Evolutionary conservation across 1,284 basidiomycete species (phyloP).

Genomic region (Pseudozyma pruni): DNA sequence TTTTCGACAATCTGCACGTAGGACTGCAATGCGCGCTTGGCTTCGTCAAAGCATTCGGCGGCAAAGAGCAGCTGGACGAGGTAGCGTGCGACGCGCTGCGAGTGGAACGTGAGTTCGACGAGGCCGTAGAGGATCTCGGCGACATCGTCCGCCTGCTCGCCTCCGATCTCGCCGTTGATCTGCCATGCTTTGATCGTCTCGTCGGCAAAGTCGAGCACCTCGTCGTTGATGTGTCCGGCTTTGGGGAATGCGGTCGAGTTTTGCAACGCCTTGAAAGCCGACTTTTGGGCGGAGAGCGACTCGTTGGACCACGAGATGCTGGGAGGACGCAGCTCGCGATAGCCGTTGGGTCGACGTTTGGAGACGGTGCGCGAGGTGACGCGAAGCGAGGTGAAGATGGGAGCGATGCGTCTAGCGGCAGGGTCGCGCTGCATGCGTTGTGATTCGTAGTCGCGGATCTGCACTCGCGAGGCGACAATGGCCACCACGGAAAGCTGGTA

Average conservation of each 20-base stretch:
- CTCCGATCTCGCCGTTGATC: conserved; percentile 61
- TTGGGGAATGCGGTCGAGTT: conserved; percentile 79
- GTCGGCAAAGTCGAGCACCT: conserved; percentile 85
- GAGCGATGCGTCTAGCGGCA: conserved; percentile 31
- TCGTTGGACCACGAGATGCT: conserved; percentile 60
- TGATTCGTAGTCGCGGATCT: conserved; percentile 56
- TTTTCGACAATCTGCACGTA: conserved; percentile 64
- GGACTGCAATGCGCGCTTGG: conserved; percentile 50
- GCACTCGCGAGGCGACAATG: conserved; percentile 54
- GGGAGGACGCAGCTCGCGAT: conserved; percentile 42
- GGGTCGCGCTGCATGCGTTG: conserved; percentile 47
- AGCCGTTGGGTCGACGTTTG: conserved; percentile 50
- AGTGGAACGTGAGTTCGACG: conserved; percentile 62
- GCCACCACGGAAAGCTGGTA: conserved; percentile 57
- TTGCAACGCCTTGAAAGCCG: conserved; percentile 51
- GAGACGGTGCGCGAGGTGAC: conserved; percentile 59
- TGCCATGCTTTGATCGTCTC: conserved; percentile 85
- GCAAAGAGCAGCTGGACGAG: conserved; percentile 60
- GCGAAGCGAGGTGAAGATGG: conserved; percentile 29
- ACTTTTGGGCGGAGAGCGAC: conserved; percentile 45
- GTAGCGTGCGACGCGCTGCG: conserved; percentile 59
- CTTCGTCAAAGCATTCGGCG: conserved; percentile 63
- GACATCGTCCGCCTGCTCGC: conserved; percentile 60
- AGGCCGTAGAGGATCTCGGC: conserved; percentile 62
- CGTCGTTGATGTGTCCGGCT: conserved; percentile 82